A percentile compares a stretch with the other conserved stretches of the same genome.
phyloP scores from a whole-genome alignment of 2,329 filamentous ascomycete genomes.

The Aspergillus novoparasiticus region DNA sequence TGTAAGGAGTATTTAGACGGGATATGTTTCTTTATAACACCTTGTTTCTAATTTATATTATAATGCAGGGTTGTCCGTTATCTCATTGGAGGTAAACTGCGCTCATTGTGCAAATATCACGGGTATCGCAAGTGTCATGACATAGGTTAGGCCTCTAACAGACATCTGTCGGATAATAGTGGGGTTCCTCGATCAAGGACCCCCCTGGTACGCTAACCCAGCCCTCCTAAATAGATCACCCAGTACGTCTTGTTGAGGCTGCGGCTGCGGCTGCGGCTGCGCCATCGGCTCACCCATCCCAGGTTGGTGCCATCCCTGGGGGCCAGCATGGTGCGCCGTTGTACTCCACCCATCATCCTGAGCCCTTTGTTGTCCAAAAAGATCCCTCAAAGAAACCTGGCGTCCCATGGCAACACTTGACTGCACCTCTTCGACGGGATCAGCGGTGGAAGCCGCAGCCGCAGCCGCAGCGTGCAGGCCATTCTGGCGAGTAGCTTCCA shows the following conservation, averaged over 20 bases:
- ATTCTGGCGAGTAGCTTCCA: constrained; percentile 38
- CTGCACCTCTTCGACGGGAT: constrained; percentile 41
- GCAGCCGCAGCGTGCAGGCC: constrained; percentile 36
- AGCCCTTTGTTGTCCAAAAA: constrained; percentile 58
- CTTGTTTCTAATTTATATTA: not conserved
- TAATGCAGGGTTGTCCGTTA: not conserved
- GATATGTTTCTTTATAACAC: not conserved
- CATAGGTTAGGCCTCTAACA: not conserved
- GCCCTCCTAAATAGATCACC: constrained; percentile 48
- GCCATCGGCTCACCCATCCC: constrained; percentile 13
- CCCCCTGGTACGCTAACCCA: constrained; percentile 35
- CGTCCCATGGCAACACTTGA: constrained; percentile 53
- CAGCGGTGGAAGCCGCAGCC: constrained; percentile 30
- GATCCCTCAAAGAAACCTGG: constrained; percentile 55
- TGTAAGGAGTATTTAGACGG: not conserved
- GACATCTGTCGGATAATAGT: not conserved
- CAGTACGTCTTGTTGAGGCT: constrained; percentile 39
- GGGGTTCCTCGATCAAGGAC: not conserved
- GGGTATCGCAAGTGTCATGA: constrained; percentile 13
- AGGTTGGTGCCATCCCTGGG: constrained; percentile 23
- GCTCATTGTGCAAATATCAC: not conserved
- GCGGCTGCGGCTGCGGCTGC: constrained; percentile 18
- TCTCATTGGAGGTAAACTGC: not conserved
- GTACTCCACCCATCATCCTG: constrained; percentile 56
- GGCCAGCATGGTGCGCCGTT: constrained; percentile 45